Percentiles rank a stretch among this genome's conserved stretches.
These are phyloP conservation scores for Trebouxia sp. DNA, from an alignment of 139 green algal species.

Conservation along the genomic window DNA sequence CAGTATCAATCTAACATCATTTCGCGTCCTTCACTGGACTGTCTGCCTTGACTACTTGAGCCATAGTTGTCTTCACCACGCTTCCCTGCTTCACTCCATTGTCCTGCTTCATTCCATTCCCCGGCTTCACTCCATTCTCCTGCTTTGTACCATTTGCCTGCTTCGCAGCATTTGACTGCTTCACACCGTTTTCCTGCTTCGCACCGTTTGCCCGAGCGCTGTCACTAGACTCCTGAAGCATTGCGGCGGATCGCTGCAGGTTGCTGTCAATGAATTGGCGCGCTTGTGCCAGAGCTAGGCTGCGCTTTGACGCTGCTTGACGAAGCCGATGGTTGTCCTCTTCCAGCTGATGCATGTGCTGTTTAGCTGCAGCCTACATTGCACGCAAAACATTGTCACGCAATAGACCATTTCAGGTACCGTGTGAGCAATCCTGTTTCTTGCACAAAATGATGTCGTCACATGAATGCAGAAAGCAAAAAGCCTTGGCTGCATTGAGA, in stretches of 20 bases:
- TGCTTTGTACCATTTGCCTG: neutral
- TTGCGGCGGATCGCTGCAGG: neutral
- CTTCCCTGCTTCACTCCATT: neutral
- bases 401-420: neutral
- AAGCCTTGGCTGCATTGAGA: too few species aligned
- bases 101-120: too few species aligned
- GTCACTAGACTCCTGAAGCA: neutral
- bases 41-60: neutral
- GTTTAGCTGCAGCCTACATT: neutral
- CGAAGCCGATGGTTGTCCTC: neutral
- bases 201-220: too few species aligned
- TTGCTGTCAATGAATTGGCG: conserved; percentile 20
- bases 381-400: neutral
- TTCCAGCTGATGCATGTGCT: neutral
- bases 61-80: too few species aligned
- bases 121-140: neutral
- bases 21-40: too few species aligned
- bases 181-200: neutral
- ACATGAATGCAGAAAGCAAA: too few species aligned
- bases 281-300: neutral
- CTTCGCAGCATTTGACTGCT: neutral
- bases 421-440: too few species aligned
- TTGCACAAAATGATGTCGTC: neutral
- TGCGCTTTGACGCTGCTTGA: conserved; percentile 3
- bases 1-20: too few species aligned